Base-by-base conservation (phyloP, 1,284 basidiomycete genomes). In the Hymenochaete sp. region DNA sequence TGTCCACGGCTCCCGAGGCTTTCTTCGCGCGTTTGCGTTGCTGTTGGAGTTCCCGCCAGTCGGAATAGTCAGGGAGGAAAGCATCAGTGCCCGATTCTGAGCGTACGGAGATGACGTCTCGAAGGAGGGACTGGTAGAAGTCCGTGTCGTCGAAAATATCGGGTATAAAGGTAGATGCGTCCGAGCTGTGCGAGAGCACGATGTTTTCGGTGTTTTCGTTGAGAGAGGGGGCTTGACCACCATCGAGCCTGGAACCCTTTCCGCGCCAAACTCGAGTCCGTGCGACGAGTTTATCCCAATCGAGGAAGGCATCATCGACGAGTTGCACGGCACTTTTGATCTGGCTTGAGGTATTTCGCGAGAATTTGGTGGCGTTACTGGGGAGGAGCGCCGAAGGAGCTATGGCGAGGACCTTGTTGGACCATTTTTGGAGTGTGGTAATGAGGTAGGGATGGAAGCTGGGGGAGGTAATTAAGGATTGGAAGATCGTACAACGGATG, bases 381-480 rank as follows among this genome's bases (percentile, higher is more conserved):
- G 79, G 79, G 11, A 87, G 66, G 38, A 96, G 71, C 27, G 76
- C 75, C 2, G 78, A 78, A 5, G 85, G 80, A 0, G 89, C 78
- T 4, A 93, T 91, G 0, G 91, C 86, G 57, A 93, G 87, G 38
- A 96, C 86, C 66, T 96, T 97, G 27, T 82, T 73, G 5, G 87
- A 92, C 93, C 93, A 97, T 65, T 96, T 96, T 39, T 73, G 67
- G 14, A 97, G 71, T 1, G 87, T 90, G 47, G 79, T 77, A 31
- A 90, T 62, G 11, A 88, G 68, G 53, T 81, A 68, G 1, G 77
- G 71, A 56, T 90, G 87, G 44, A 76, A 75, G 29, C 79, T 82
- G 43, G 9, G 29, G 22, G 28, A 29, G 8, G 8, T 44, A 24
- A 24, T 35, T 19, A 8, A 55, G 49, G 40, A n/a, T 25, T 46